Evolutionary conservation across 2,329 filamentous ascomycete genomes (phyloP).

Genomic region (Thielaviopsis euricoi): DNA sequence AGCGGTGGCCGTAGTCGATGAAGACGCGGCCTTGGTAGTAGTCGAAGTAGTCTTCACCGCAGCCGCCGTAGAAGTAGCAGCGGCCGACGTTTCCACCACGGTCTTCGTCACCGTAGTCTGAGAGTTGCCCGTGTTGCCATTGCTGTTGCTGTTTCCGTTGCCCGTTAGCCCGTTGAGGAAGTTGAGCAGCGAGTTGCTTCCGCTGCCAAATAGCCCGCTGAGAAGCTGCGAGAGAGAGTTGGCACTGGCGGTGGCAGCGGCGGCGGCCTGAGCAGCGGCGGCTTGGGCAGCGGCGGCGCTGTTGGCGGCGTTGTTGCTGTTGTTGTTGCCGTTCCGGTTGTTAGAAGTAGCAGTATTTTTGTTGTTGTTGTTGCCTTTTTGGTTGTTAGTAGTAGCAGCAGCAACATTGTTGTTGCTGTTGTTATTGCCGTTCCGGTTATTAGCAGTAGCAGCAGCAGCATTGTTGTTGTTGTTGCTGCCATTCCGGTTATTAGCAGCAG

Average conservation of each 20-base stretch:
- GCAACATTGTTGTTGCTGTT: too few species aligned
- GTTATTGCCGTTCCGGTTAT: background rate
- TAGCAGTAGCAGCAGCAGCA: background rate
- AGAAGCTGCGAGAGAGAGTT: constrained; percentile 1
- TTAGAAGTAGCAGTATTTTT: background rate
- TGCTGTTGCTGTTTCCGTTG: constrained; percentile 1
- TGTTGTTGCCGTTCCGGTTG: background rate
- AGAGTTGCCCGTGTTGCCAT: background rate
- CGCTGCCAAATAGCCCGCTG: background rate
- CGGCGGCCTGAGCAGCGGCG: background rate
- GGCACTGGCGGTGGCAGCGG: background rate
- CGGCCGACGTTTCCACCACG: background rate
- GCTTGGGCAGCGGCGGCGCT: background rate
- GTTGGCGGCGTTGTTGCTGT: background rate
- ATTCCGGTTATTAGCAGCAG: too few species aligned
- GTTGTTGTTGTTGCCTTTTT: background rate
- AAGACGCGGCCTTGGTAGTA: too few species aligned
- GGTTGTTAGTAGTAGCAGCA: background rate
- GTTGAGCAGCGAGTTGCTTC: background rate
- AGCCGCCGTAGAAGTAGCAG: constrained; percentile 2
- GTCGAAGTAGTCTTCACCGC: background rate
- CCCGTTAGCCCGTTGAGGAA: constrained; percentile 1
- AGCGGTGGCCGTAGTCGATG: background rate
- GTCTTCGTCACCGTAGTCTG: background rate
- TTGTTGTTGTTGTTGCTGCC: too few species aligned